These are phyloP conservation scores for Dendrocalamus latiflorus DNA, from an alignment of 202 grass and related monocot genomes.

Conservation along the genomic window DNA sequence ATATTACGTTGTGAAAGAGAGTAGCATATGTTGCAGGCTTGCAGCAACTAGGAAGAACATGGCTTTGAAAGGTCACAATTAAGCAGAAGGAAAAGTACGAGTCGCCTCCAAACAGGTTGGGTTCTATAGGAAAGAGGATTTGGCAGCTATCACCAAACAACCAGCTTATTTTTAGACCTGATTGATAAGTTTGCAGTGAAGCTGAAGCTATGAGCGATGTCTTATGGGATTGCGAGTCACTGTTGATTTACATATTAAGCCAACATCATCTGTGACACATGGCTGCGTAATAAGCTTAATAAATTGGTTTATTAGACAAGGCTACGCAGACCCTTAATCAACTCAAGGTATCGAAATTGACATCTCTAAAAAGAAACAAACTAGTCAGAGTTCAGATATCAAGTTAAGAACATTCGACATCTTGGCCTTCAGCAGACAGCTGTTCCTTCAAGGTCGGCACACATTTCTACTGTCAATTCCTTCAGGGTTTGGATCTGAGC, in stretches of 20 bases:
- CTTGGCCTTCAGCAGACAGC: neutral
- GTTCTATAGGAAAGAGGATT: neutral
- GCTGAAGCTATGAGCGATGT: neutral
- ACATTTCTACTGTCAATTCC: constrained; percentile 8
- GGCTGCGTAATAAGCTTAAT: neutral
- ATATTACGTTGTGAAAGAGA: too few relatives aligned
- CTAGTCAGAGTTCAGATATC: neutral
- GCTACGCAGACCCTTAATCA: neutral
- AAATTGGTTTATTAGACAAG: neutral
- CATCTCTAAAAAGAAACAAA: neutral
- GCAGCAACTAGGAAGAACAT: too few relatives aligned
- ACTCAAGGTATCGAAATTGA: neutral
- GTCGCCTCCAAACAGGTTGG: neutral
- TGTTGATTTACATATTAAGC: neutral
- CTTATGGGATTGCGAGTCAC: neutral
- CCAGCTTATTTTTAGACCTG: neutral
- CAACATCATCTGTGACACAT: neutral
- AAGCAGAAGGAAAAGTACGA: too few relatives aligned
- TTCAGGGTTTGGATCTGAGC: constrained; percentile 31
- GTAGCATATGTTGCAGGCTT: too few relatives aligned
- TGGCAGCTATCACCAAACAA: neutral
- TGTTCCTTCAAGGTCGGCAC: neutral
- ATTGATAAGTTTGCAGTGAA: neutral
- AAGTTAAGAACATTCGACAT: constrained; percentile 36
- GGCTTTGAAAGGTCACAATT: neutral